A percentile compares a stretch with the other conserved stretches of the same genome.
Evolutionary conservation across 352 stramenopile species (phyloP).

Genomic region (Phytopythium ostracodes): DNA sequence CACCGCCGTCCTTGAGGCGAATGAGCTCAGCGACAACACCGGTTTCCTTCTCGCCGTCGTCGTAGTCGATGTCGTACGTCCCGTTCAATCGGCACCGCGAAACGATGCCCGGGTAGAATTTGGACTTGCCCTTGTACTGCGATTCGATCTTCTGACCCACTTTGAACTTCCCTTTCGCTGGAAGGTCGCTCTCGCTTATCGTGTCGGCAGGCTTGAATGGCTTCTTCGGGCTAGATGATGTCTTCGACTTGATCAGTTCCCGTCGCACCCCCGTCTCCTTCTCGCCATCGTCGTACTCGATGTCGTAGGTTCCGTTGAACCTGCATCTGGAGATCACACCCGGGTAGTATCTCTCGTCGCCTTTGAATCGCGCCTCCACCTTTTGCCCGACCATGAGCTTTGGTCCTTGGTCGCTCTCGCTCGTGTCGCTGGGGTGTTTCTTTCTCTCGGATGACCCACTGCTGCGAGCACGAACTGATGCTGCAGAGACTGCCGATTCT

Average conservation of each 20-base stretch:
- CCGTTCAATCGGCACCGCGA: slow-evolving; percentile 30
- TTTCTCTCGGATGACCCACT: slow-evolving; percentile 4
- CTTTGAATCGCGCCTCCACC: slow-evolving; percentile 45
- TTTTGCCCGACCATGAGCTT: slow-evolving; percentile 27
- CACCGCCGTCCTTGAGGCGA: not conserved
- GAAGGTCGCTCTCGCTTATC: not conserved
- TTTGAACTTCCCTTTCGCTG: slow-evolving; percentile 1
- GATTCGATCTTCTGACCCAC: slow-evolving; percentile 35
- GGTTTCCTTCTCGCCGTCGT: slow-evolving; percentile 70
- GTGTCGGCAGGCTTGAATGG: not conserved
- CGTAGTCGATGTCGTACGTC: slow-evolving; percentile 69
- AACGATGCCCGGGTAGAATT: slow-evolving; percentile 51
- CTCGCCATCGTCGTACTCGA: slow-evolving; percentile 59
- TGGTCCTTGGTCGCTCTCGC: slow-evolving; percentile 7
- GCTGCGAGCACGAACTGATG: slow-evolving; percentile 20
- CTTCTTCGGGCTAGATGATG: not conserved
- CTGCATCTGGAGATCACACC: slow-evolving; percentile 36
- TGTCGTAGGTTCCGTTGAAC: slow-evolving; percentile 39
- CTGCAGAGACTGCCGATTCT: slow-evolving; percentile 23
- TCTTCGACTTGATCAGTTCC: slow-evolving; percentile 25
- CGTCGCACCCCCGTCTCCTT: slow-evolving; percentile 28
- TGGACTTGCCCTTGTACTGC: slow-evolving; percentile 45
- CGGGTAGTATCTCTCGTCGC: slow-evolving; percentile 48
- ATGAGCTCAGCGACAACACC: slow-evolving; percentile 22
- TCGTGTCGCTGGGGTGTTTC: not conserved